phyloP scores from a whole-genome alignment of 164 flowering plant genomes.

The Nymphaea colorata region DNA sequence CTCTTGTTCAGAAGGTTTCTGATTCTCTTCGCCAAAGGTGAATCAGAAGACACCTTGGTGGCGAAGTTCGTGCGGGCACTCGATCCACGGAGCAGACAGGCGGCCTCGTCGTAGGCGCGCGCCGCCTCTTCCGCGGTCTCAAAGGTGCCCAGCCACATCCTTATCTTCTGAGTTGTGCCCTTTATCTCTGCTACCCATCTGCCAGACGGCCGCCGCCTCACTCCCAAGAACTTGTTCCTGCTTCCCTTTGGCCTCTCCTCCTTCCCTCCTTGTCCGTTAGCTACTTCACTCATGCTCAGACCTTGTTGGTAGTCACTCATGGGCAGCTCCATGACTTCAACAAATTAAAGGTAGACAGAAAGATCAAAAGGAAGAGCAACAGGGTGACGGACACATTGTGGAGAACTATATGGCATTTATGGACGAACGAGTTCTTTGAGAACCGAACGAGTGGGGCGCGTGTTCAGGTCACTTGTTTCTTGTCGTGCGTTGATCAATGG shows the following conservation, averaged over 20 bases:
- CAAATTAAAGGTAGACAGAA: too few species aligned
- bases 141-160: conserved; percentile 89
- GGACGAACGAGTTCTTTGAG: too few species aligned
- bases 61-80: conserved; percentile 74
- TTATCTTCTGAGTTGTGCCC: conserved; percentile 76
- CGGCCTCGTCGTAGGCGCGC: conserved; percentile 82
- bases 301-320: too few species aligned
- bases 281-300: too few species aligned
- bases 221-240: conserved; percentile 57
- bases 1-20: conserved; percentile 47
- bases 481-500: too few species aligned
- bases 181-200: conserved; percentile 93
- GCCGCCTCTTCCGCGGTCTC: conserved; percentile 87
- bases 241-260: neutral
- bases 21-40: conserved; percentile 65
- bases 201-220: conserved; percentile 79
- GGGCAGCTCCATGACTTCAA: too few species aligned
- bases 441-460: too few species aligned
- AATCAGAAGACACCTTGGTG: conserved; percentile 45
- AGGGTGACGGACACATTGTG: too few species aligned
- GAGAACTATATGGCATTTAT: too few species aligned
- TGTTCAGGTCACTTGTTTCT: too few species aligned
- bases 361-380: too few species aligned
- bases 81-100: conserved; percentile 76
- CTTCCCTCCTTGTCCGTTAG: conserved; percentile 23